Evolutionary conservation across 148 eudicot species (phyloP).

Genomic region (Fallopia convolvulus): DNA sequence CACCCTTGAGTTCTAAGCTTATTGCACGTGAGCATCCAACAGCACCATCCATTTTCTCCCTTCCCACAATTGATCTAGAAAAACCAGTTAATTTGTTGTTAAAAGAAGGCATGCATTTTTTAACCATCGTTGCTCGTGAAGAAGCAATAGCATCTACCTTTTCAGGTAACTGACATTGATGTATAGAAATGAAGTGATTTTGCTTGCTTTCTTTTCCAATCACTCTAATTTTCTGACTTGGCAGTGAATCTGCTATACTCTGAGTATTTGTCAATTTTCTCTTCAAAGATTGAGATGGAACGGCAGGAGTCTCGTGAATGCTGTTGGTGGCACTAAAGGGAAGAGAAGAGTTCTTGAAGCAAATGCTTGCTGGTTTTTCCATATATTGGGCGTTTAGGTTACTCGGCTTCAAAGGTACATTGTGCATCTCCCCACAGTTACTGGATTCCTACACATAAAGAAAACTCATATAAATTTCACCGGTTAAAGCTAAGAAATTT

Average conservation of each 20-base stretch:
- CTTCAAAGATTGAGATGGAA: constrained; percentile 29
- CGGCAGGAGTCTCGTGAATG: constrained; percentile 22
- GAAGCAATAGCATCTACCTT: constrained; percentile 55
- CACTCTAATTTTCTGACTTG: constrained; percentile 28
- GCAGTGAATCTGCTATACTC: constrained; percentile 27
- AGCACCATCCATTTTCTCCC: constrained; percentile 37
- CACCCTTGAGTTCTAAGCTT: constrained; percentile 34
- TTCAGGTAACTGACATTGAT: constrained; percentile 35
- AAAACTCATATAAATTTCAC: constrained; percentile 2
- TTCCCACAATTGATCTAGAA: constrained; percentile 30
- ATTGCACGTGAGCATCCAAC: constrained; percentile 29
- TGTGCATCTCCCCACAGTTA: not conserved
- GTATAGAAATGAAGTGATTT: constrained; percentile 19
- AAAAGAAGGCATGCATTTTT: constrained; percentile 28
- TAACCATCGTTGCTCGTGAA: constrained; percentile 31
- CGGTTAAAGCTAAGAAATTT: not conserved
- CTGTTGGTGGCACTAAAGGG: constrained; percentile 16
- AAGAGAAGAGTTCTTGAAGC: constrained; percentile 4
- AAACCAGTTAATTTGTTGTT: constrained; percentile 28
- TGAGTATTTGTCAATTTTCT: constrained; percentile 28
- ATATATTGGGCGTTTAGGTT: not conserved
- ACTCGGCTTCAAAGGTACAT: not conserved
- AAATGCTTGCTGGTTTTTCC: constrained; percentile 3
- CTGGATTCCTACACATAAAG: not conserved
- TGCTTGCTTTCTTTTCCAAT: constrained; percentile 16